A percentile compares a stretch with the other conserved stretches of the same genome.
Conservation (phyloP, 345 rosid genomes). For the Lepidium didymum region DNA sequence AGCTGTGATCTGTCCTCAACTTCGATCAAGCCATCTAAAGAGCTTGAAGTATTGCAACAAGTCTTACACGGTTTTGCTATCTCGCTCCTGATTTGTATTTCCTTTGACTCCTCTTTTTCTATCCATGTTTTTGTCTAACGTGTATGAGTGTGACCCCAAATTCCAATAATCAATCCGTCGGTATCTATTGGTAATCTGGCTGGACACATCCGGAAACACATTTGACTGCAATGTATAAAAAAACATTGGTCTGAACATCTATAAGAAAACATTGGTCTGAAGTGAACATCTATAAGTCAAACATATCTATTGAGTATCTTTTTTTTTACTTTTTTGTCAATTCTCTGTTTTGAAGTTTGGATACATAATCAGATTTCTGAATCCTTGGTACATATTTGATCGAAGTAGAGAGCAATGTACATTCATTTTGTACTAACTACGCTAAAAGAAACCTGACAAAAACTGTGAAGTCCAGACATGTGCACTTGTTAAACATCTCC, state of each 20-base stretch:
- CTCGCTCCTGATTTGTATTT: slow-evolving; percentile 40
- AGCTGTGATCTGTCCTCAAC: slow-evolving; percentile 40
- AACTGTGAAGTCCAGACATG: slow-evolving; percentile 36
- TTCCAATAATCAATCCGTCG: background rate
- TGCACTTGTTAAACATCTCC: slow-evolving; percentile 70
- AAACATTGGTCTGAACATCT: background rate
- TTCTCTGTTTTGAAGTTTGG: background rate
- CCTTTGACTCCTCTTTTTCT: background rate
- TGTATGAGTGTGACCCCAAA: background rate
- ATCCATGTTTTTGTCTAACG: background rate
- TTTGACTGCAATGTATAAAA: background rate
- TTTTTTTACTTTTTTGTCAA: background rate
- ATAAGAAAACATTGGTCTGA: too few relatives aligned
- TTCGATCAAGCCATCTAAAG: slow-evolving; percentile 52
- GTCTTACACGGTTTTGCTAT: slow-evolving; percentile 53
- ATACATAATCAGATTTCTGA: background rate
- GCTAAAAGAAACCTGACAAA: background rate
- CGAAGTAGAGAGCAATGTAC: background rate
- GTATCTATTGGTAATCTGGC: background rate
- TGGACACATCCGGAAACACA: background rate
- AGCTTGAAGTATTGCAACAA: slow-evolving; percentile 55
- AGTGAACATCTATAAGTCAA: too few relatives aligned
- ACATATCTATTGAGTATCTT: too few relatives aligned
- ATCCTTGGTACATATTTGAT: background rate
- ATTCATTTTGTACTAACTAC: slow-evolving; percentile 12